Percentiles rank a stretch among this genome's conserved stretches.
These are phyloP conservation scores for Brassica carinata DNA, from an alignment of 345 rosid genomes.

Conservation along the genomic window DNA sequence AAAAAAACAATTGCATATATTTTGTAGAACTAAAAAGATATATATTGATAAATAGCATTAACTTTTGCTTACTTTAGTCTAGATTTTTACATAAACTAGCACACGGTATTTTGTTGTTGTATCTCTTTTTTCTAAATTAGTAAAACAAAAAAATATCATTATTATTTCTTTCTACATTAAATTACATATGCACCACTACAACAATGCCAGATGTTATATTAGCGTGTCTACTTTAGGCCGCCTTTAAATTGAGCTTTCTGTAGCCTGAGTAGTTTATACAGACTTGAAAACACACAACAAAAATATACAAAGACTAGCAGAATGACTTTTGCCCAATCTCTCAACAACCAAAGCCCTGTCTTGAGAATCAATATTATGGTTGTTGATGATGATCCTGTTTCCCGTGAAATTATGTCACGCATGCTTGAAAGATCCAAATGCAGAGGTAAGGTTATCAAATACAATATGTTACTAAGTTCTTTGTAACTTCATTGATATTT, in stretches of 20 bases:
- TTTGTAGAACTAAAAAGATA: not conserved
- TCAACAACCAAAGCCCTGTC: conserved; percentile 27
- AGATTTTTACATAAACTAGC: conserved; percentile 39
- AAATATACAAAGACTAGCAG: conserved; percentile 11
- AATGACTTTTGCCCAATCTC: conserved; percentile 34
- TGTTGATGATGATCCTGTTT: conserved; percentile 67
- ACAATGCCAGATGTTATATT: conserved; percentile 32
- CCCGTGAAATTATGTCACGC: conserved; percentile 52
- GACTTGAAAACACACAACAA: conserved; percentile 7
- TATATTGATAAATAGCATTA: conserved; percentile 24
- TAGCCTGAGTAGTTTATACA: conserved; percentile 13
- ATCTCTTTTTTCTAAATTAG: conserved; percentile 28
- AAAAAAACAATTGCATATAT: not conserved
- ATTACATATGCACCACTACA: conserved; percentile 21
- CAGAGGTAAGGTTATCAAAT: conserved; percentile 47
- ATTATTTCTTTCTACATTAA: conserved; percentile 34
- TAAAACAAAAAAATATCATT: conserved; percentile 14
- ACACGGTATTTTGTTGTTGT: conserved; percentile 27
- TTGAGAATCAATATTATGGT: conserved; percentile 48
- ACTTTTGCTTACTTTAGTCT: conserved; percentile 11
- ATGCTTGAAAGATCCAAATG: conserved; percentile 47
- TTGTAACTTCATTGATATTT: not conserved
- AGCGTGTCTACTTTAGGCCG: conserved; percentile 23
- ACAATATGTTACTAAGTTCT: not conserved
- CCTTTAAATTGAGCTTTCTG: conserved; percentile 30